A percentile compares a stretch with the other conserved stretches of the same genome.
These are phyloP conservation scores for Wickerhamiella occidentalis DNA, from an alignment of 805 yeast species.

Conservation along the genomic window DNA sequence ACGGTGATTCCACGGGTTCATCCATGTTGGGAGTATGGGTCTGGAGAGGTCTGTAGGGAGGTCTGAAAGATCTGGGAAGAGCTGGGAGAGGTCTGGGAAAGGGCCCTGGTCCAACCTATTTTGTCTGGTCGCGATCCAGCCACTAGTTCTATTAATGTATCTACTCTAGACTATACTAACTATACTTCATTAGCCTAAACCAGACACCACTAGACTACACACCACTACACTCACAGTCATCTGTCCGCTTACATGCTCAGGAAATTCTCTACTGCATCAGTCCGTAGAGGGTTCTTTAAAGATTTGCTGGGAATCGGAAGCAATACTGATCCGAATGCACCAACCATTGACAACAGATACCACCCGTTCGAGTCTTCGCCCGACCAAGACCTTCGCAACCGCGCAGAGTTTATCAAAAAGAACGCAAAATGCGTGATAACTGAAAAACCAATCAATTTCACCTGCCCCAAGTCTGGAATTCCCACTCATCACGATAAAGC, in stretches of 20 bases:
- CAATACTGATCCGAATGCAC: constrained; percentile 25
- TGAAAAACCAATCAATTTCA: constrained; percentile 59
- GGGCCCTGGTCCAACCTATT: too few species aligned
- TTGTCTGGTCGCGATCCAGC: too few species aligned
- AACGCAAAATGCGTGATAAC: constrained; percentile 89
- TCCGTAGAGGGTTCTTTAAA: constrained; percentile 18
- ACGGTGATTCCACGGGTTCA: constrained; percentile 6
- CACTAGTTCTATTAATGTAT: too few species aligned
- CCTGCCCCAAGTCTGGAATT: constrained; percentile 89
- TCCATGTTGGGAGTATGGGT: background rate
- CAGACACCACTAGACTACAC: too few species aligned
- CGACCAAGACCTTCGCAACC: constrained; percentile 67
- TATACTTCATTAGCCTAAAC: too few species aligned
- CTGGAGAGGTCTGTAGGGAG: background rate
- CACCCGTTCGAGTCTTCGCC: constrained; percentile 92
- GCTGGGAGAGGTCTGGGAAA: too few species aligned
- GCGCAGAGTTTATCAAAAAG: constrained; percentile 84
- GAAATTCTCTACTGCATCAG: constrained; percentile 6
- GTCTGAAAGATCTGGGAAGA: too few species aligned
- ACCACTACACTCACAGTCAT: too few species aligned
- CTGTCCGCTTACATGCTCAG: constrained; percentile 5
- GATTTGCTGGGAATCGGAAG: constrained; percentile 21
- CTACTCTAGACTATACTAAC: too few species aligned
- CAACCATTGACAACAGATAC: constrained; percentile 60
- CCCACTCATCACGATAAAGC: constrained; percentile 89